Evolutionary conservation across 495 filamentous ascomycete genomes (phyloP).

Genomic region (Lasiosphaeria miniovina): DNA sequence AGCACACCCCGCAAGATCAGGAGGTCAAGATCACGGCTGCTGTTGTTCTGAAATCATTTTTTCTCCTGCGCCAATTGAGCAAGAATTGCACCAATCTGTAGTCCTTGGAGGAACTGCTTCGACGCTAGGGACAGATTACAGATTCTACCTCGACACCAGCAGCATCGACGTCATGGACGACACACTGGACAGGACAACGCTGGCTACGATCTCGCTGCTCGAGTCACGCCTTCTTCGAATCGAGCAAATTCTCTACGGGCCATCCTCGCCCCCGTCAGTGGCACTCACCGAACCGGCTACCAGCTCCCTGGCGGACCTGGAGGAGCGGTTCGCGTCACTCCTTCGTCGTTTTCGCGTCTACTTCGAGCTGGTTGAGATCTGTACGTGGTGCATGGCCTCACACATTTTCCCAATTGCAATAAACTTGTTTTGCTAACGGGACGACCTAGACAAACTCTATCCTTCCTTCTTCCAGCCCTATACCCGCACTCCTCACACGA

Average conservation of each 20-base stretch:
- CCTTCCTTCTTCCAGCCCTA: slow-evolving; percentile 48
- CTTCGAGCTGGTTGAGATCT: slow-evolving; percentile 48
- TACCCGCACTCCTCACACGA: slow-evolving; percentile 40
- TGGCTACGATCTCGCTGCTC: slow-evolving; percentile 70
- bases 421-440: slow-evolving; percentile 9
- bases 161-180: slow-evolving; percentile 38
- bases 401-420: background rate
- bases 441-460: slow-evolving; percentile 38
- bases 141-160: background rate
- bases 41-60: too few species aligned
- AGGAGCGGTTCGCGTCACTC: slow-evolving; percentile 48
- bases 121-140: too few species aligned
- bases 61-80: too few species aligned
- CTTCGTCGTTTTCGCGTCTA: slow-evolving; percentile 43
- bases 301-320: slow-evolving; percentile 60
- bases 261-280: slow-evolving; percentile 29
- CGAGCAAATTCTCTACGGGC: slow-evolving; percentile 70
- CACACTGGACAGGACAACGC: slow-evolving; percentile 48
- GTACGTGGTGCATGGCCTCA: slow-evolving; percentile 25
- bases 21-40: too few species aligned
- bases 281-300: slow-evolving; percentile 44
- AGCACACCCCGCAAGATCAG: too few species aligned
- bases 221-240: slow-evolving; percentile 71
- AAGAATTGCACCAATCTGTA: too few species aligned
- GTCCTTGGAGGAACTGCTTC: background rate